These are phyloP conservation scores for Lactarius quietus DNA, from an alignment of 768 basidiomycete genomes.

Conservation along the genomic window DNA sequence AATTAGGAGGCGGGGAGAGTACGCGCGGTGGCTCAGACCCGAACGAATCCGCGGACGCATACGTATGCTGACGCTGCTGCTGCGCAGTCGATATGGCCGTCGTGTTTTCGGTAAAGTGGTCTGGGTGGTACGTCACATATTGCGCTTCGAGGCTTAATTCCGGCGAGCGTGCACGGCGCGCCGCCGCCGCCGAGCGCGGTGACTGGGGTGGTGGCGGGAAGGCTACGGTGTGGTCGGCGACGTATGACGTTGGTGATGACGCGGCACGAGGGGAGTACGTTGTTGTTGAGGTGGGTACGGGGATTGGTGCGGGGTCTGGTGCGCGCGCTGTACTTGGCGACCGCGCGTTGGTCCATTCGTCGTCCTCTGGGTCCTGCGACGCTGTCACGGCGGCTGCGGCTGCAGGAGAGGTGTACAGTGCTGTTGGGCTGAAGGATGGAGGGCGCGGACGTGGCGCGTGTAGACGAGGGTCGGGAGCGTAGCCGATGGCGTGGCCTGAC, in stretches of 20 bases:
- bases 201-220: background rate
- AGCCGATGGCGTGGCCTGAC: conserved; percentile 48
- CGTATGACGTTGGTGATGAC: too few species aligned
- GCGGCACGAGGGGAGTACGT: too few species aligned
- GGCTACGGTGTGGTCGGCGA: background rate
- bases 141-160: background rate
- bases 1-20: conserved; percentile 14
- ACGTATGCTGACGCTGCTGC: background rate
- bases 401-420: conserved; percentile 6
- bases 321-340: conserved; percentile 5
- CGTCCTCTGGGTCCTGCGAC: conserved; percentile 4
- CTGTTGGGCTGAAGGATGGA: conserved; percentile 12
- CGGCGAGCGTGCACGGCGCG: background rate
- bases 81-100: too few species aligned
- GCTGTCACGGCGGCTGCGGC: conserved; percentile 4
- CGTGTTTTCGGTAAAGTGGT: background rate
- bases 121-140: background rate
- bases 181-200: too few species aligned
- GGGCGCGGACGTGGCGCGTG: conserved; percentile 48
- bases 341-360: conserved; percentile 15
- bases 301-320: background rate
- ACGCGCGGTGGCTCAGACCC: background rate
- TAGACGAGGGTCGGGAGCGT: conserved; percentile 42
- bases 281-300: background rate
- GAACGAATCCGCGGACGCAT: background rate